These are phyloP conservation scores for Dryadomyces quercus-mongolicae DNA, from an alignment of 2,329 filamentous ascomycete genomes.

Conservation along the genomic window DNA sequence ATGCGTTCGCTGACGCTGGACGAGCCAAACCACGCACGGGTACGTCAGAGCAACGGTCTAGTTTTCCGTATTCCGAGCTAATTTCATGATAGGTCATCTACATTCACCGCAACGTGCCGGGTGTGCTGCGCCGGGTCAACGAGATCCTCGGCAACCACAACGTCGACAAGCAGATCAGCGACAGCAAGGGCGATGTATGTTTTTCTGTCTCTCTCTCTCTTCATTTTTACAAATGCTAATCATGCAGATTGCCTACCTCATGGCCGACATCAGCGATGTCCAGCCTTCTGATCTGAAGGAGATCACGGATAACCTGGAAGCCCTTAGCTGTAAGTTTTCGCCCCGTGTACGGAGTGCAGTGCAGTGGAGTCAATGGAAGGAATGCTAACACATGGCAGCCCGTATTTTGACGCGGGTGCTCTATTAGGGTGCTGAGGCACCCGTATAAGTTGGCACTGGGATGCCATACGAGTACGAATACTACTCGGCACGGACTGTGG, in stretches of 20 bases:
- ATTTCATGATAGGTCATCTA: conserved; percentile 57
- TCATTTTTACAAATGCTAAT: not conserved
- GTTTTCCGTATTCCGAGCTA: not conserved
- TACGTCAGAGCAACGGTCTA: not conserved
- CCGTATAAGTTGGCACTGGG: not conserved
- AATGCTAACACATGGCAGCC: conserved; percentile 17
- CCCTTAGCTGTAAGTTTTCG: conserved; percentile 55
- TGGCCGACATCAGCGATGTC: conserved; percentile 93
- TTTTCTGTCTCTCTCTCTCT: not conserved
- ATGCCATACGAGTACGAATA: no score
- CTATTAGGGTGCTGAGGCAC: conserved; percentile 21
- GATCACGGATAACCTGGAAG: conserved; percentile 72
- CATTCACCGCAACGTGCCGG: conserved; percentile 92
- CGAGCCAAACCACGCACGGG: conserved; percentile 74
- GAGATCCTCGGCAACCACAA: conserved; percentile 91
- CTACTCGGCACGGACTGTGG: no score
- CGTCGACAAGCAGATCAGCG: conserved; percentile 97
- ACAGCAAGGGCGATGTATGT: conserved; percentile 74
- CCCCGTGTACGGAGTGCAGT: no score
- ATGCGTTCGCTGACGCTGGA: conserved; percentile 83
- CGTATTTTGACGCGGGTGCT: conserved; percentile 35
- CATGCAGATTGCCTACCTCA: conserved; percentile 59
- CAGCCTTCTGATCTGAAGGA: conserved; percentile 71
- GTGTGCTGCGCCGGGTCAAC: conserved; percentile 90
- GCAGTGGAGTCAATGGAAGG: not conserved